Base-by-base conservation (phyloP, 202 grass and related monocot genomes). In the Elaeis oleifera region DNA sequence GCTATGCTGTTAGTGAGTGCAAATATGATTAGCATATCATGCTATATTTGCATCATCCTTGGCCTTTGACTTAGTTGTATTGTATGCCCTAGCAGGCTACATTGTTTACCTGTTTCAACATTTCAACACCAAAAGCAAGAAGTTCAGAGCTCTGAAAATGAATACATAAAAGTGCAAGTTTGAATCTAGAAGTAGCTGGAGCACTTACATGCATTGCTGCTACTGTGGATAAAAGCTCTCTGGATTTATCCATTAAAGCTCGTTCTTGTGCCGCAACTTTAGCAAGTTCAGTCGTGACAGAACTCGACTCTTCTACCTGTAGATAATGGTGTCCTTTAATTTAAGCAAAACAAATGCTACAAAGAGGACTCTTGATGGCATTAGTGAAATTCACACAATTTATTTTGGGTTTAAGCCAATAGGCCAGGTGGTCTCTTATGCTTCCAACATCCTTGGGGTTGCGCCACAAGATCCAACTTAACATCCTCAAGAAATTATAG, bases 161-260 rank as follows among this genome's bases (percentile, higher is more conserved):
- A 8, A 13, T 72, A 59, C 16, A 55, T 49, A 28, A 13, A 16
- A n/a, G 23, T 26, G 13, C 4, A 16, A 52, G 50, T 65, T 0
- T 1, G 13, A 56, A 72, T 6, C 5, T 1, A 1, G 20, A 60
- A 24, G 60, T 44, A 44, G 36, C 3, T 60, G 39, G 8, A 22
- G 25, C 67, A 50, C 87, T 90, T 80, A 86, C 88, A 9, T 90
- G 88, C 76, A 90, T 70, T 51, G 76, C 79, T 63, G 74, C 76
- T 26, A 90, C 73, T 5, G 62, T 70, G 59, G 88, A 83, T 65
- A 86, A 53, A 56, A 90, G 76, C 61, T 90, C 83, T 65, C 80
- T 90, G 28, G 76, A 90, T 61, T 90, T 79, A 4, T 83, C 74
- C 76, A 86, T 80, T 16, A 83, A 64, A 58, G 20, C 56, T 48